These are phyloP conservation scores for Dothideomycetes sp. DNA, from an alignment of 2,329 filamentous ascomycete genomes.

Conservation along the genomic window DNA sequence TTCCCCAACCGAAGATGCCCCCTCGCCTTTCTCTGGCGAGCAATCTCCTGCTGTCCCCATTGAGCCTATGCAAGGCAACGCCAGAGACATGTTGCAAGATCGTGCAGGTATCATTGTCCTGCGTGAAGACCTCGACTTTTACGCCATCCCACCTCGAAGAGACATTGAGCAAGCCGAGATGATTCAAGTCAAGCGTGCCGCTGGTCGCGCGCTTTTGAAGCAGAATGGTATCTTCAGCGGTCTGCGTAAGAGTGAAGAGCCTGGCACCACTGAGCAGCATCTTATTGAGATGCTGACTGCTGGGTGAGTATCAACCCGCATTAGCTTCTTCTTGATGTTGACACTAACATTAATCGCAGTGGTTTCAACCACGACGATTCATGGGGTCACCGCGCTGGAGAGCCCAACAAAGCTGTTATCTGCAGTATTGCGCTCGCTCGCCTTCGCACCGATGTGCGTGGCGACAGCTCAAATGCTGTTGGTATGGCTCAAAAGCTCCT, in stretches of 20 bases:
- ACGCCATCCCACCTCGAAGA: conserved; percentile 77
- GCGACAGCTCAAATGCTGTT: conserved; percentile 64
- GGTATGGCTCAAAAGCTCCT: conserved; percentile 98
- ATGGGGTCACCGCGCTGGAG: conserved; percentile 95
- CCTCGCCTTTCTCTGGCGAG: conserved; percentile 38
- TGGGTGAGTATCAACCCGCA: conserved; percentile 54
- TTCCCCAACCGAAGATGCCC: conserved; percentile 42
- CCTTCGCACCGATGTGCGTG: conserved; percentile 74
- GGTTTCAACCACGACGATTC: conserved; percentile 92
- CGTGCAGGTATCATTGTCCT: conserved; percentile 94
- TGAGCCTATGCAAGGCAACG: conserved; percentile 55
- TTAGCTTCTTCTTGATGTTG: not conserved
- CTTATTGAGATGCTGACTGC: conserved; percentile 98
- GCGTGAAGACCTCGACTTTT: conserved; percentile 93
- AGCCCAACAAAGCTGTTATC: conserved; percentile 96
- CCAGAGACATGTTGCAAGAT: conserved; percentile 71
- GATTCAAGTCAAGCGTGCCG: conserved; percentile 91
- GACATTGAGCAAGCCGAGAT: conserved; percentile 84
- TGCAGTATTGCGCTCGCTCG: conserved; percentile 91
- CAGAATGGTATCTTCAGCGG: conserved; percentile 96
- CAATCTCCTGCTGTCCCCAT: conserved; percentile 51
- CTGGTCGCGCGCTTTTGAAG: conserved; percentile 72
- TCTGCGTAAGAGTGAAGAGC: conserved; percentile 86
- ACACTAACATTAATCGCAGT: conserved; percentile 39
- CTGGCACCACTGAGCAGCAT: conserved; percentile 93